Evolutionary conservation across 306 rosid species (phyloP).

Genomic region (Cucumis sativus): DNA sequence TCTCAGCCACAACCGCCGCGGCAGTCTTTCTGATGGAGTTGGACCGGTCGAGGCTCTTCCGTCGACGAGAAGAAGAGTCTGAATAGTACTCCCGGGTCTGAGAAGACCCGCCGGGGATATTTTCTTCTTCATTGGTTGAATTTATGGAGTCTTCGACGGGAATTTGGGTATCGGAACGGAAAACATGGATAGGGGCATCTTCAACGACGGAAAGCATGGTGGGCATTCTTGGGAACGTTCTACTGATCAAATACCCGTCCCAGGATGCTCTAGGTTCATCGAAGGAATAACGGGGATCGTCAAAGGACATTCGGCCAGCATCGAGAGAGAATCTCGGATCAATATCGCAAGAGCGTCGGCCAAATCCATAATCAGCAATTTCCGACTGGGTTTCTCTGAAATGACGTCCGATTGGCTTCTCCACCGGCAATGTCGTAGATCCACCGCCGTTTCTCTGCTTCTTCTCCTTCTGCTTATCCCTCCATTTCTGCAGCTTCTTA

Average conservation of each 20-base stretch:
- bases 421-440: constrained; percentile 73
- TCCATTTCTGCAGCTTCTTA: constrained; percentile 93
- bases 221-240: constrained; percentile 67
- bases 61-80: constrained; percentile 65
- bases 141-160: constrained; percentile 57
- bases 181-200: constrained; percentile 47
- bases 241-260: constrained; percentile 76
- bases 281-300: constrained; percentile 72
- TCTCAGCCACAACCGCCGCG: constrained; percentile 90
- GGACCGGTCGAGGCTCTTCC: constrained; percentile 88
- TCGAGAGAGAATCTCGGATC: constrained; percentile 89
- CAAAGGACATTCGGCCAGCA: constrained; percentile 56
- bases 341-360: constrained; percentile 89
- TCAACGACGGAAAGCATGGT: constrained; percentile 87
- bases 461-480: constrained; percentile 89
- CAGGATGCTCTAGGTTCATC: constrained; percentile 97
- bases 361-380: constrained; percentile 93
- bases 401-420: constrained; percentile 86
- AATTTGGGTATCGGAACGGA: constrained; percentile 58
- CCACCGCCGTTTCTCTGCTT: constrained; percentile 62
- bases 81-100: constrained; percentile 80
- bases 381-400: constrained; percentile 97
- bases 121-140: constrained; percentile 36
- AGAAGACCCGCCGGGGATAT: constrained; percentile 59
- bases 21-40: constrained; percentile 79